phyloP scores from a whole-genome alignment of 2,329 filamentous ascomycete genomes.

The Intubia oerlemansii region DNA sequence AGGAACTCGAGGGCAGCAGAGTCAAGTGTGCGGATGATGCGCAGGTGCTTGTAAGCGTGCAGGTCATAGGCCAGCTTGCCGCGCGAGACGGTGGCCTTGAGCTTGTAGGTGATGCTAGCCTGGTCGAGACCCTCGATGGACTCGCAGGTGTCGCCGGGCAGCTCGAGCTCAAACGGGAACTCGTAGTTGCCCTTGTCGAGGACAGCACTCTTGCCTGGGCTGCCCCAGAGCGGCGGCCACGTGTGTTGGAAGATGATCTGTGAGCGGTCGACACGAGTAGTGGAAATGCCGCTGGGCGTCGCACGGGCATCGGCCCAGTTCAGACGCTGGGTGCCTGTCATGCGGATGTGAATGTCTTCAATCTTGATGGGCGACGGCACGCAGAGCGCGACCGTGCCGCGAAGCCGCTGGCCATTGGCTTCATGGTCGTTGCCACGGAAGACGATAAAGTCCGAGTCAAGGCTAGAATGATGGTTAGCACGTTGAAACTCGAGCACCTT shows the following conservation, averaged over 20 bases:
- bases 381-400: conserved; percentile 54
- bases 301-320: conserved; percentile 30
- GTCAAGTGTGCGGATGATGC: conserved; percentile 59
- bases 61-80: conserved; percentile 81
- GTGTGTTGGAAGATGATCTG: conserved; percentile 43
- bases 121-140: conserved; percentile 78
- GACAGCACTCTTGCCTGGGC: conserved; percentile 31
- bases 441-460: conserved; percentile 61
- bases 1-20: conserved; percentile 56
- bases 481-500: too few species aligned
- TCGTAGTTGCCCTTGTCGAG: conserved; percentile 61
- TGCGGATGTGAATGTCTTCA: conserved; percentile 50
- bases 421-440: conserved; percentile 58
- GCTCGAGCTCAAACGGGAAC: conserved; percentile 55
- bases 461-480: conserved; percentile 20
- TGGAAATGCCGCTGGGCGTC: conserved; percentile 35
- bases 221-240: conserved; percentile 44
- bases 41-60: conserved; percentile 55
- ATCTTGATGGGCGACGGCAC: conserved; percentile 46
- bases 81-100: conserved; percentile 75
- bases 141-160: conserved; percentile 58
- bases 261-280: conserved; percentile 36
- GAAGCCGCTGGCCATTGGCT: conserved; percentile 52
- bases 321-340: conserved; percentile 48
- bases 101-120: conserved; percentile 70